phyloP scores from a whole-genome alignment of 192 early-diverging fungal genomes.

The Glomus cerebriforme region DNA sequence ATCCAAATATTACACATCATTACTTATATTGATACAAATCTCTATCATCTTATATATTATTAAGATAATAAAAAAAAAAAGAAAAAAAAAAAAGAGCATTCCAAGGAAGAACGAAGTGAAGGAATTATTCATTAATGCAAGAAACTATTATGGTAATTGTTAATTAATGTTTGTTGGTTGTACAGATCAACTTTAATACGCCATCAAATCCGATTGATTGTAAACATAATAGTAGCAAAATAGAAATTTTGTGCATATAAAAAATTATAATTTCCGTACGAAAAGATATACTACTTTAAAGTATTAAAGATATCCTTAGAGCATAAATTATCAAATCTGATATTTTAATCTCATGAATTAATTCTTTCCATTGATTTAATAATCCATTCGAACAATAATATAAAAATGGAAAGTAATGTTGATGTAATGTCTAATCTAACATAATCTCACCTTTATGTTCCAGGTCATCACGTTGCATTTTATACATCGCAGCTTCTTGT shows the following conservation, averaged over 20 bases:
- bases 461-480: slow-evolving; percentile 82
- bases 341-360: no score
- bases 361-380: background rate
- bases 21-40: no score
- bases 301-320: no score
- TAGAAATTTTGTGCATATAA: no score
- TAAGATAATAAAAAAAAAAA: no score
- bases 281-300: no score
- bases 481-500: slow-evolving; percentile 72
- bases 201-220: background rate
- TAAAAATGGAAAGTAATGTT: background rate
- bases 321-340: no score
- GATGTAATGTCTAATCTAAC: background rate
- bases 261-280: no score
- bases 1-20: no score
- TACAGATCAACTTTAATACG: background rate
- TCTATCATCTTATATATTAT: no score
- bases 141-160: background rate
- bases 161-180: background rate
- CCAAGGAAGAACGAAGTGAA: no score
- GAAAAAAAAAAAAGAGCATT: background rate
- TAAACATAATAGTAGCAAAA: background rate
- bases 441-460: slow-evolving; percentile 79
- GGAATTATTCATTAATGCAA: background rate
- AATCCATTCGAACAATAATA: background rate